Evolutionary conservation across 139 green algal genomes (phyloP), one percentile per base, ranked within the genome.

Genomic region (Asterochloris erici): DNA sequence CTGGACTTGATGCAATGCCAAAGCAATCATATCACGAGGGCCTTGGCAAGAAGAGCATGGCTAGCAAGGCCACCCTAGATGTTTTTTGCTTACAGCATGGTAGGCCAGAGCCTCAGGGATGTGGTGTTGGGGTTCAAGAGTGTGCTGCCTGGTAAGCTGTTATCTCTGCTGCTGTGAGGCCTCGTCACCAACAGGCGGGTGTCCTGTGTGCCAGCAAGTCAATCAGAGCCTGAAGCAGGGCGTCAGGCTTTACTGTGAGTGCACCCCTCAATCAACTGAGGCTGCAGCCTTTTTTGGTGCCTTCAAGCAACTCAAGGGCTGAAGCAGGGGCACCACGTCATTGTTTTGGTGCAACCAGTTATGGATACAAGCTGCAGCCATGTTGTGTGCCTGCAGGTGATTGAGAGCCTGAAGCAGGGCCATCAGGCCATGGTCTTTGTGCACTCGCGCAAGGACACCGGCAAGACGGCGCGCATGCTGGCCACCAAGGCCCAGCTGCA

Each of bases 361-460:
- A 99, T 99, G 87, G 95, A 98, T 85, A 98, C 95, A 0, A 93
- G 93, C 68, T 23, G 10, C 26, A 24, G 24, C 0, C 1, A 0
- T 12, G 13, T 61, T 78, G 38, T 54, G 63, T 38, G 28, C 11
- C n/a, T 66, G 73, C 85, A 97, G 93, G 89, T 96, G 29, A 74
- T 91, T 2, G 92, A 96, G 69, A 89, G 89, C 63, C 81, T 99
- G 27, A 92, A 90, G 86, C 84, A 84, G 13, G 97, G 96, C 61
- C 88, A 98, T 85, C 97, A 99, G 86, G 96, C 93, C 26, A 99
- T 99, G 97, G 95, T 99, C 81, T 99, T 99, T 87, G 97, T 99
- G 70, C 97, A 99, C 89, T 95, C 89, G 63, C 91, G 97, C 64
- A 99, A 99, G 87, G 95, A 98, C 86, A 98, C 95, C 0, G 94